These are phyloP conservation scores for Pistacia vera DNA, from an alignment of 345 rosid species.

Conservation along the genomic window DNA sequence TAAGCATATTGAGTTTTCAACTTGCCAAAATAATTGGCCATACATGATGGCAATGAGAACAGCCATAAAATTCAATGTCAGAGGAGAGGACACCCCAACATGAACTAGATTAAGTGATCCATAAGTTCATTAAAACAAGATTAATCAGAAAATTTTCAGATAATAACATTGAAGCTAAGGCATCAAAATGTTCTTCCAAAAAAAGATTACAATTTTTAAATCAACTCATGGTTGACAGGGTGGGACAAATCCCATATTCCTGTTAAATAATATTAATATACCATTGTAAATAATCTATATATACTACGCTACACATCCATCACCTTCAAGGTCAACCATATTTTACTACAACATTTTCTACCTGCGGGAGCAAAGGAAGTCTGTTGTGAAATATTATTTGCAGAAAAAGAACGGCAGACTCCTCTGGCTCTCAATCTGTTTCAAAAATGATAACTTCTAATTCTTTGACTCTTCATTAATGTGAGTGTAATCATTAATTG, in stretches of 20 bases:
- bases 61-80: too few species aligned
- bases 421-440: constrained; percentile 2
- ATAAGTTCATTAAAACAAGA: neutral
- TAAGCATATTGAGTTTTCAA: too few species aligned
- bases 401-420: neutral
- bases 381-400: neutral
- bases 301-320: constrained; percentile 10
- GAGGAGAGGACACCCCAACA: too few species aligned
- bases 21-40: too few species aligned
- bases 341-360: constrained; percentile 11
- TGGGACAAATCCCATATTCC: constrained; percentile 9
- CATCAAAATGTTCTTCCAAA: constrained; percentile 1
- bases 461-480: constrained; percentile 5
- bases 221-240: neutral
- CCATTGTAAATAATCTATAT: constrained; percentile 5
- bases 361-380: neutral
- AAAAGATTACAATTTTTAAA: constrained; percentile 1
- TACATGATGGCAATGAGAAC: too few species aligned
- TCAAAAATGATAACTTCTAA: neutral
- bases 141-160: neutral
- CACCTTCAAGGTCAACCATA: neutral
- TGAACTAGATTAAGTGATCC: neutral
- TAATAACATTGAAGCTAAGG: neutral
- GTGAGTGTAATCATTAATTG: neutral
- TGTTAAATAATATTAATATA: neutral